A percentile compares a stretch with the other conserved stretches of the same genome.
These are phyloP conservation scores for Lipomyces chichibuensis DNA, from an alignment of 805 yeast genomes.

Conservation along the genomic window DNA sequence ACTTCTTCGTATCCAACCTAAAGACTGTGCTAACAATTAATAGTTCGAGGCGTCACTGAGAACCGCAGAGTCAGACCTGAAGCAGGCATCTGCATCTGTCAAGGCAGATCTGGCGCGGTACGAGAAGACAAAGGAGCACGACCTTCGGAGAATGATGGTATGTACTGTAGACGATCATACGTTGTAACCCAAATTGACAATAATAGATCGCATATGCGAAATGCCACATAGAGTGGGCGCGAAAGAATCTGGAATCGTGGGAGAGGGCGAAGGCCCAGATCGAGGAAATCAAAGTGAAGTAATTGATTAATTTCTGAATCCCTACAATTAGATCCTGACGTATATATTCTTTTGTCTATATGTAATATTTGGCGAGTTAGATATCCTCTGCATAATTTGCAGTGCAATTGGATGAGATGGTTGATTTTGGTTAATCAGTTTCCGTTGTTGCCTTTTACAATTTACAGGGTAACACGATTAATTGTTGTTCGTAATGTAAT, in stretches of 20 bases:
- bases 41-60: conserved; percentile 52
- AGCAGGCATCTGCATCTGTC: conserved; percentile 52
- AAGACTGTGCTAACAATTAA: not conserved
- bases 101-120: conserved; percentile 50
- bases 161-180: not conserved
- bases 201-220: conserved; percentile 52
- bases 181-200: not conserved
- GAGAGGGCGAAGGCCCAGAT: conserved; percentile 54
- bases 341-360: conserved; percentile 1
- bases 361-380: not conserved
- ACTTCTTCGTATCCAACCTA: not conserved
- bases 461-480: not conserved
- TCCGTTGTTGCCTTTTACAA: not conserved
- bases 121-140: conserved; percentile 54
- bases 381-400: not conserved
- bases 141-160: conserved; percentile 54
- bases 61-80: conserved; percentile 58
- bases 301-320: not conserved
- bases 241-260: conserved; percentile 68
- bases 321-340: not conserved
- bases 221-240: conserved; percentile 66
- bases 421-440: not conserved
- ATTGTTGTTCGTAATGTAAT: not conserved
- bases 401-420: not conserved
- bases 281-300: conserved; percentile 34